Conservation (phyloP, 129 eudicot species). For the Pseudognaphalium luteoalbum region DNA sequence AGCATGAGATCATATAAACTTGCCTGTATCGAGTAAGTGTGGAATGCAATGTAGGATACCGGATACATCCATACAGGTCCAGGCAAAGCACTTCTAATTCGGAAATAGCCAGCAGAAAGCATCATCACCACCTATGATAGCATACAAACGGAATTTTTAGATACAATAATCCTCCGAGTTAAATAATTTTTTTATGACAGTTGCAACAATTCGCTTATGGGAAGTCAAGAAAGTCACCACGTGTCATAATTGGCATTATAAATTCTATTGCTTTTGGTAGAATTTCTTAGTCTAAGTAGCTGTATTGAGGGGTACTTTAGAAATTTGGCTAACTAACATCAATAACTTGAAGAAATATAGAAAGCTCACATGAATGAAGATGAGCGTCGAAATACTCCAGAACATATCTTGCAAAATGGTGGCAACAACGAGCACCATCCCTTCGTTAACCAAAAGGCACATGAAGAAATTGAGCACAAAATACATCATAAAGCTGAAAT, state of each 20-base stretch:
- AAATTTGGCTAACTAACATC: background rate
- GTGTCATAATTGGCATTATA: background rate
- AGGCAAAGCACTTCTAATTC: constrained; percentile 84
- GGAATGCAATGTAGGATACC: constrained; percentile 58
- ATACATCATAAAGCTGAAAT: constrained; percentile 85
- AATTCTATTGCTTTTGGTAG: background rate
- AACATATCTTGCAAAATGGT: constrained; percentile 66
- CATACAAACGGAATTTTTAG: background rate
- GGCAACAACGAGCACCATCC: constrained; percentile 62
- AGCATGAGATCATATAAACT: background rate
- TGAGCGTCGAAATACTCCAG: constrained; percentile 64
- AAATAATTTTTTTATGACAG: background rate
- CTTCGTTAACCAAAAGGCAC: constrained; percentile 89
- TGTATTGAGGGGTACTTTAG: constrained; percentile 10
- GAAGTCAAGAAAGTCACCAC: constrained; percentile 3
- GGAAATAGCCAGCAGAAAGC: constrained; percentile 91
- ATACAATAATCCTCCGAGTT: background rate
- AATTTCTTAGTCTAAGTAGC: background rate
- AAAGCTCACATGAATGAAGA: constrained; percentile 66
- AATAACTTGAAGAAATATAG: constrained; percentile 29
- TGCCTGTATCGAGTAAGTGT: constrained; percentile 28
- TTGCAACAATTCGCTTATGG: background rate
- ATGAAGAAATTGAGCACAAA: constrained; percentile 75
- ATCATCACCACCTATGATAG: constrained; percentile 57
- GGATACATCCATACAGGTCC: constrained; percentile 79